Evolutionary conservation across 164 flowering plant species (phyloP), one percentile per base, ranked within the genome.

Genomic region (Echeveria elegans): DNA sequence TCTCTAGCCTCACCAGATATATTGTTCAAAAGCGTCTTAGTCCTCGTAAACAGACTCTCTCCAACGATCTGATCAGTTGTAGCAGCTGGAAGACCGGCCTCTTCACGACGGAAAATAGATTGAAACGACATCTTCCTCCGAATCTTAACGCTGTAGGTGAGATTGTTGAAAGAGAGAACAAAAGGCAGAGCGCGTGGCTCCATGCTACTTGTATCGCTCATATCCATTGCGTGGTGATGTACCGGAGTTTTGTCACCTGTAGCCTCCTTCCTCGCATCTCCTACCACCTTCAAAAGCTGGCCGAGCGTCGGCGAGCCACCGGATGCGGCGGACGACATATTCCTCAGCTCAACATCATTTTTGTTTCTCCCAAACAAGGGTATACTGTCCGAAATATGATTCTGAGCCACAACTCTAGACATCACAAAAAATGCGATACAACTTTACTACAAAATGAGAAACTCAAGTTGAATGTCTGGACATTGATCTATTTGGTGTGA

Each of bases 1-100:
- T 80, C 84, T 23, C 80, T 69, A 1, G 84, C 82, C 67, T 82
- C 79, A 9, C 80, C 82, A 18, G 78, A 80, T 47, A 82, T 77
- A 6, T 75, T 70, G 53, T 82, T 73, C 64, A 80, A 53, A 2
- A 82, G 64, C 0, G 63, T 65, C 64, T 82, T 82, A 8, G 75
- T 74, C 23, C 66, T 66, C 1, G 61, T 28, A 28, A 56, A 56
- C 16, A 56, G 30, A 7, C 19, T 56, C 61, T 56, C 61, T 56
- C 61, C 61, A 28, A 56, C 30, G 1, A 56, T 56, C 61, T 56
- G 61, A 28, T 56, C 61, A n/a, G 65, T 32, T 26, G 26, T 2
- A 2, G 41, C 24, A n/a, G 63, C 47, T 14, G 19, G 34, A 16
- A 34, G 63, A 18, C 47, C 47, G 16, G 19, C 29, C 50, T 68